Percentiles rank a stretch among this genome's conserved stretches.
Evolutionary conservation across 257 asterid genomes (phyloP).

Genomic region (Solanum dulcamara): DNA sequence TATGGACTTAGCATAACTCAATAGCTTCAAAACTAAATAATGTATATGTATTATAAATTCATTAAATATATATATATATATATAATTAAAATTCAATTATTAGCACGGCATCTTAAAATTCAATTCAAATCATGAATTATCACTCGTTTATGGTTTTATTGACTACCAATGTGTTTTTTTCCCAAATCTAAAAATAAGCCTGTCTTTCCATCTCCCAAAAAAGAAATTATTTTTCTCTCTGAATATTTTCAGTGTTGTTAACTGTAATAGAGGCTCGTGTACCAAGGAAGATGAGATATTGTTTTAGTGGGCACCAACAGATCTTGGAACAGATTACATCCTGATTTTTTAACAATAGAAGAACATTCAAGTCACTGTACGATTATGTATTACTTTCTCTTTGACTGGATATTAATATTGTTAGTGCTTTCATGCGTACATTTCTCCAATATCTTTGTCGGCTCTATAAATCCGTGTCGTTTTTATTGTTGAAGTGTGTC

Average conservation of each 20-base stretch:
- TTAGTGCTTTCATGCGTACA: not conserved
- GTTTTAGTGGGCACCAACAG: not conserved
- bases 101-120: not conserved
- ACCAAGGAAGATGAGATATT: not conserved
- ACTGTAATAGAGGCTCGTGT: not conserved
- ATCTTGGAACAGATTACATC: not conserved
- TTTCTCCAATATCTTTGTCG: not conserved
- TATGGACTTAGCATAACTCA: not conserved
- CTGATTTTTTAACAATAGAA: not conserved
- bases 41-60: not conserved
- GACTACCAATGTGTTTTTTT: not conserved
- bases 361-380: not conserved
- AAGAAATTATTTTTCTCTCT: not conserved
- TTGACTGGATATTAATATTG: not conserved
- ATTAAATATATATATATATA: not conserved
- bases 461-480: not conserved
- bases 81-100: not conserved
- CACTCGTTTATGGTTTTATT: not conserved
- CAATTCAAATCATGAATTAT: not conserved
- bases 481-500: not conserved
- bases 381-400: not conserved
- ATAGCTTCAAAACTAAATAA: not conserved
- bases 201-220: not conserved
- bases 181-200: not conserved
- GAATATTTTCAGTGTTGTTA: not conserved